Percentiles rank a stretch among this genome's conserved stretches.
These are phyloP conservation scores for Ogataea pilisensis DNA, from an alignment of 805 yeast genomes.

Conservation along the genomic window DNA sequence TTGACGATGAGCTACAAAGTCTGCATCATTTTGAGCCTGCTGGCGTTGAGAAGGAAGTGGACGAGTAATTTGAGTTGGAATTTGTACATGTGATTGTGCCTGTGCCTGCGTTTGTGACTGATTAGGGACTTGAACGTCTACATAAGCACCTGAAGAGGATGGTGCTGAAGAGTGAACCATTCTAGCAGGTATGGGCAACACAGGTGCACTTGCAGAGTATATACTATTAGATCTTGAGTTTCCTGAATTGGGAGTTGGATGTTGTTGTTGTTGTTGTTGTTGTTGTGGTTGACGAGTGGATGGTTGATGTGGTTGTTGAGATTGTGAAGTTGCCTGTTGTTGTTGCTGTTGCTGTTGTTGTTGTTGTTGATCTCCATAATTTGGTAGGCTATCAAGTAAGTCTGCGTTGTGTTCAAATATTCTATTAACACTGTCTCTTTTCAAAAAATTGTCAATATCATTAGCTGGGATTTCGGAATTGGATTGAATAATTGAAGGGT, in stretches of 20 bases:
- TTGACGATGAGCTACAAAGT: neutral
- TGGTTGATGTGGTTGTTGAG: conserved; percentile 6
- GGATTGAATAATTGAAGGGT: conserved; percentile 29
- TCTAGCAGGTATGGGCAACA: conserved; percentile 20
- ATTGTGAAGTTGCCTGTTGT: conserved; percentile 9
- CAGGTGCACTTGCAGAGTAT: conserved; percentile 17
- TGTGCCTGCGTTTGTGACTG: neutral
- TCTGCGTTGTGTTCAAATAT: conserved; percentile 26
- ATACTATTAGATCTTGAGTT: conserved; percentile 19
- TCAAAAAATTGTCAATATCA: conserved; percentile 34
- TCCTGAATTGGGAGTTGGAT: conserved; percentile 6
- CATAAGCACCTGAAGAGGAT: conserved; percentile 6
- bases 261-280: conserved; percentile 11
- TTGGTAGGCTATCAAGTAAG: conserved; percentile 25
- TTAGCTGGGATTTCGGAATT: conserved; percentile 24
- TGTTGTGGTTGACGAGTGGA: conserved; percentile 14
- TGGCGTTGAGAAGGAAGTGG: neutral
- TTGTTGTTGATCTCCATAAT: conserved; percentile 19
- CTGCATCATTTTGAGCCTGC: neutral
- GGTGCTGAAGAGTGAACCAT: conserved; percentile 10
- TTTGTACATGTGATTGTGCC: conserved; percentile 6
- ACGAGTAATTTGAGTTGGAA: neutral
- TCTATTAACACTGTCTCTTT: conserved; percentile 31
- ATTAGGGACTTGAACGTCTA: conserved; percentile 7
- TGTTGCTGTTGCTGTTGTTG: neutral